These are phyloP conservation scores for Serendipita sp. DNA, from an alignment of 768 basidiomycete species.

Conservation along the genomic window DNA sequence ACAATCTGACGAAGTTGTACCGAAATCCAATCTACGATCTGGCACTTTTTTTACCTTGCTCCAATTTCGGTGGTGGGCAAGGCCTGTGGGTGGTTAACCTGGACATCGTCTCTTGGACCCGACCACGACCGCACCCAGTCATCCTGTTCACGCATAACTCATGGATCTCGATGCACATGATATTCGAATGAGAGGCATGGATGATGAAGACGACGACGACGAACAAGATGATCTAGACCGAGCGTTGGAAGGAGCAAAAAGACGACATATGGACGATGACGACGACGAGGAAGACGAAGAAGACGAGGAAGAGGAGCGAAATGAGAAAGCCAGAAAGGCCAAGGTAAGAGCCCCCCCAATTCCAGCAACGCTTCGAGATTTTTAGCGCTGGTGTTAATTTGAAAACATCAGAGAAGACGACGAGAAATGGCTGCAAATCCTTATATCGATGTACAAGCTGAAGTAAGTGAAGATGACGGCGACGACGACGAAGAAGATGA, in stretches of 20 bases:
- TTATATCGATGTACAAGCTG: slow-evolving; percentile 92
- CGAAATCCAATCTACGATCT: too few species aligned
- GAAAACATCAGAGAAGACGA: slow-evolving; percentile 33
- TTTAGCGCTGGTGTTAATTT: slow-evolving; percentile 29
- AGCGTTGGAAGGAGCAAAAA: slow-evolving; percentile 21
- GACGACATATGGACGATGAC: slow-evolving; percentile 32
- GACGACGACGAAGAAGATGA: slow-evolving; percentile 83
- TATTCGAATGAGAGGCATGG: neutral
- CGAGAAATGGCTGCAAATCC: slow-evolving; percentile 40
- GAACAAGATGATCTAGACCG: slow-evolving; percentile 12
- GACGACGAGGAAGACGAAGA: slow-evolving; percentile 44
- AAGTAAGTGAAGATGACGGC: slow-evolving; percentile 93
- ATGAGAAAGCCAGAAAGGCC: slow-evolving; percentile 34
- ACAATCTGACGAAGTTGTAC: too few species aligned
- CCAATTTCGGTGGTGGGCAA: too few species aligned
- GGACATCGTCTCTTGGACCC: slow-evolving; percentile 4
- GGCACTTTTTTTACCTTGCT: too few species aligned
- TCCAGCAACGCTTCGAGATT: slow-evolving; percentile 6
- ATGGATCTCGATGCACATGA: neutral
- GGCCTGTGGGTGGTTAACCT: neutral
- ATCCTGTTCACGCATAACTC: neutral
- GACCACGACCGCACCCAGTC: neutral
- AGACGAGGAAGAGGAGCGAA: slow-evolving; percentile 30
- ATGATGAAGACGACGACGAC: slow-evolving; percentile 11
- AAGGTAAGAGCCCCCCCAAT: neutral